Evolutionary conservation across 805 yeast genomes (phyloP).

Genomic region (Starmerella vaccinii): DNA sequence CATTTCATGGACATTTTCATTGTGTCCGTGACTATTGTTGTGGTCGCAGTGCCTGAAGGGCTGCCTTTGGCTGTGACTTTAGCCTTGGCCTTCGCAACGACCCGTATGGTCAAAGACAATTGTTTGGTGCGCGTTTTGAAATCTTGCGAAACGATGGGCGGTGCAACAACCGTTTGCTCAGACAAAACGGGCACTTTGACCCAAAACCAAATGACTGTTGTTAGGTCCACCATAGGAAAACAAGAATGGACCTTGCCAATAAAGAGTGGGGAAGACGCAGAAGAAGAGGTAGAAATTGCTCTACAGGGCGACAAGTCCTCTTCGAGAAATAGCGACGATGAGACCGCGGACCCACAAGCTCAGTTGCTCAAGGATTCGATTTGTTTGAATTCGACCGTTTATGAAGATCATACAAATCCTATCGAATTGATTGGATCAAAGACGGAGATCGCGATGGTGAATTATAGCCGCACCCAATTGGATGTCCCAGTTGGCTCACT

Average conservation of each 20-base stretch:
- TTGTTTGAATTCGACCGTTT: slow-evolving; percentile 77
- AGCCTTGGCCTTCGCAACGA: slow-evolving; percentile 95
- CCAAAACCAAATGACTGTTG: slow-evolving; percentile 86
- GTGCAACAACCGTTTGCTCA: slow-evolving; percentile 93
- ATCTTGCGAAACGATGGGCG: slow-evolving; percentile 98
- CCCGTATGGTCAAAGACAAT: slow-evolving; percentile 94
- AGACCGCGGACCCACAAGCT: neutral
- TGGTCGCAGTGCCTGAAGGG: slow-evolving; percentile 99
- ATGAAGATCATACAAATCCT: slow-evolving; percentile 40
- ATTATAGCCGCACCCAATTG: slow-evolving; percentile 52
- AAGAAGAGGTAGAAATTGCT: neutral
- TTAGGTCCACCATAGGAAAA: slow-evolving; percentile 52
- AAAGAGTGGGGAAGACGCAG: neutral
- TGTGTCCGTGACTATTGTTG: slow-evolving; percentile 83
- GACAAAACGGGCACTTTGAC: slow-evolving; percentile 97
- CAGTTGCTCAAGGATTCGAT: slow-evolving; percentile 45
- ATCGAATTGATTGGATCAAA: slow-evolving; percentile 82
- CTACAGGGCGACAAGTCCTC: slow-evolving; percentile 2
- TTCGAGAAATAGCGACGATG: neutral
- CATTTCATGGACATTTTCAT: slow-evolving; percentile 75
- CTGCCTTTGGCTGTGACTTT: slow-evolving; percentile 93
- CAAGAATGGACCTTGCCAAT: slow-evolving; percentile 27
- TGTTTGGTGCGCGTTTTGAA: slow-evolving; percentile 87
- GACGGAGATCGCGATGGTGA: slow-evolving; percentile 81
- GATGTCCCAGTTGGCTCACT: slow-evolving; percentile 36